phyloP scores from a whole-genome alignment of 139 green algal species.

The Axilococcus clingmanii region DNA sequence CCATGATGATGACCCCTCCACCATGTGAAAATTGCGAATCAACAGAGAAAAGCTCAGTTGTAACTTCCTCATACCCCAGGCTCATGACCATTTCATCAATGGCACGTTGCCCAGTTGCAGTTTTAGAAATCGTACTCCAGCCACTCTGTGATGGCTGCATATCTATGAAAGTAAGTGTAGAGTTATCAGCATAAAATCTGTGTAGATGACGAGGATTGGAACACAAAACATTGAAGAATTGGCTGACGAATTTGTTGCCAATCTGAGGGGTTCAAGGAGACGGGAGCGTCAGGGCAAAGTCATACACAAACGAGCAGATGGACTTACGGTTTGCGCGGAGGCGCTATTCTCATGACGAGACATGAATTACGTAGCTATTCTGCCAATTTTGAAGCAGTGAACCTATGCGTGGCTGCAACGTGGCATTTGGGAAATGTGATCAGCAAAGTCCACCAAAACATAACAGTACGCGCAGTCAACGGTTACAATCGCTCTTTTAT shows the following conservation, averaged over 20 bases:
- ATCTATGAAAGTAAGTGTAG: slow-evolving; percentile 47
- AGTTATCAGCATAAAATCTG: slow-evolving; percentile 77
- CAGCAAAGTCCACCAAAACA: too few species aligned
- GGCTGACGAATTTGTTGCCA: slow-evolving; percentile 68
- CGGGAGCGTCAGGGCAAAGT: neutral
- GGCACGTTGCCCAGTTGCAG: slow-evolving; percentile 26
- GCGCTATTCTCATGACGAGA: too few species aligned
- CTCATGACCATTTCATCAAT: slow-evolving; percentile 73
- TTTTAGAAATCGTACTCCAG: slow-evolving; percentile 5
- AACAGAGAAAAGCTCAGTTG: slow-evolving; percentile 52
- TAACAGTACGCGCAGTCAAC: too few species aligned
- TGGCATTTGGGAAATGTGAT: too few species aligned
- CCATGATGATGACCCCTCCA: slow-evolving; percentile 69
- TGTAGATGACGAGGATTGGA: slow-evolving; percentile 54
- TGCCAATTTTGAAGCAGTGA: too few species aligned
- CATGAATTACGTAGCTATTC: slow-evolving; percentile 1
- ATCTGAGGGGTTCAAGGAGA: slow-evolving; percentile 34
- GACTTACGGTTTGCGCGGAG: neutral
- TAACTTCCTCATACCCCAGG: slow-evolving; percentile 40
- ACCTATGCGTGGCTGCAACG: too few species aligned
- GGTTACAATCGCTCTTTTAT: too few species aligned
- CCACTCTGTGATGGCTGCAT: slow-evolving; percentile 12
- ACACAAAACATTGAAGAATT: slow-evolving; percentile 78
- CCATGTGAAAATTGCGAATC: slow-evolving; percentile 53
- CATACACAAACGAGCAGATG: neutral